Evolutionary conservation across 306 rosid genomes (phyloP), one percentile per base, ranked within the genome.

Genomic region (Cicer arietinum): DNA sequence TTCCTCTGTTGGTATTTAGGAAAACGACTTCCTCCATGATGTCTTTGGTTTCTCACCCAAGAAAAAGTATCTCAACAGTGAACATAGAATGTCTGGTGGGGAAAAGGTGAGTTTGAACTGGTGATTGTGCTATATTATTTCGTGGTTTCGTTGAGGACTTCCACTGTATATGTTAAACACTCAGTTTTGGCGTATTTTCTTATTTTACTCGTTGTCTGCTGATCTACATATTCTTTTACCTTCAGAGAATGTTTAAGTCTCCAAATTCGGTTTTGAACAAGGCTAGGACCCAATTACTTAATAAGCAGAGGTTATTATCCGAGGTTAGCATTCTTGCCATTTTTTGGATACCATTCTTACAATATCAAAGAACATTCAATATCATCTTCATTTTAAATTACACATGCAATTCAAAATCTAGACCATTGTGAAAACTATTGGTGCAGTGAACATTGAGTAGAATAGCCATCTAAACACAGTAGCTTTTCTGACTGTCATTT

Each of bases 261-360:
- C 96, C 99, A 46, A 94, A 94, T 84, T 94, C 99, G 0, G 81
- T 77, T 76, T 60, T 78, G 80, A 94, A 85, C 81, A 94, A 94
- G 86, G 97, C 93, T 52, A 91, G 96, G 89, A 89, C 97, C 67
- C 97, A 84, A 70, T 86, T 65, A 9, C 92, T 91, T 40, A 92
- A 94, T 71, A 90, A 89, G 87, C 93, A 90, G 82, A 87, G 97
- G 79, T 67, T 88, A 88, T 64, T 85, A 35, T 87, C 97, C 0
- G 92, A 86, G 96, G 98, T 94, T 78, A 56, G 84, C 45, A 48
- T 75, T 76, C 59, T 80, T 51, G 18, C 47, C 44, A 10, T 11
- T 58, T 30, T 58, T 59, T 11, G 43, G 10, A 10, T 1, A 30
- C 12, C 65, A 25, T 12, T 58, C 63, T 58, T 10, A 22, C 62